Conservation (phyloP, 2,329 filamentous ascomycete species). For the Zymoseptoria passerinii region DNA sequence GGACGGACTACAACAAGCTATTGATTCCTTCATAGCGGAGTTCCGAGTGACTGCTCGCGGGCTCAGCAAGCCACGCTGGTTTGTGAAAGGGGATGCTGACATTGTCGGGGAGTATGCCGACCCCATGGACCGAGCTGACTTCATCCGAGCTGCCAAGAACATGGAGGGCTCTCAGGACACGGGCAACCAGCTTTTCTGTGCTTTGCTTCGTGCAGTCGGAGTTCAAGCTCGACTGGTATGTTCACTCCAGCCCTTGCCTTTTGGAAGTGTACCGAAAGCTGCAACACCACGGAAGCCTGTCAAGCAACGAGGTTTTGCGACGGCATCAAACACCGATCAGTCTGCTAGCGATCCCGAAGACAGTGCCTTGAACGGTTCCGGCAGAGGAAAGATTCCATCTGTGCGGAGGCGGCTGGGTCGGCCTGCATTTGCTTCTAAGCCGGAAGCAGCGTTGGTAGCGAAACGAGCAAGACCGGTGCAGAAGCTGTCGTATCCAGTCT, state of each 20-base stretch:
- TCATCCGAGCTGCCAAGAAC: slow-evolving; percentile 58
- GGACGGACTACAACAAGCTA: slow-evolving; percentile 64
- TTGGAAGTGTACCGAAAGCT: slow-evolving; percentile 44
- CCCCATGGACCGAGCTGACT: slow-evolving; percentile 49
- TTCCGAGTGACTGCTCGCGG: slow-evolving; percentile 67
- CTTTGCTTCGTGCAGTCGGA: slow-evolving; percentile 72
- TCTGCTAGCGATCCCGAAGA: slow-evolving; percentile 19
- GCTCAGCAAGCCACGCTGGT: slow-evolving; percentile 63
- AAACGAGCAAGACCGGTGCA: slow-evolving; percentile 42
- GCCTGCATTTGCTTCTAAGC: slow-evolving; percentile 17
- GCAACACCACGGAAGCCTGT: slow-evolving; percentile 36
- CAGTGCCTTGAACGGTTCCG: slow-evolving; percentile 10
- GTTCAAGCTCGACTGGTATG: slow-evolving; percentile 78
- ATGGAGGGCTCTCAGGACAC: slow-evolving; percentile 79
- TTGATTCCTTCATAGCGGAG: slow-evolving; percentile 57
- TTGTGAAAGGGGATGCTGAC: slow-evolving; percentile 47
- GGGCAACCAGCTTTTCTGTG: slow-evolving; percentile 84
- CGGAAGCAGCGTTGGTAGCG: slow-evolving; percentile 7
- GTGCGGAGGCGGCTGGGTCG: slow-evolving; percentile 28
- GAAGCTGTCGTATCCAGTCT: slow-evolving; percentile 73
- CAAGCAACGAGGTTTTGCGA: slow-evolving; percentile 29
- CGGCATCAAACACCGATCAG: slow-evolving; percentile 15
- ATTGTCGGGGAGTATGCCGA: slow-evolving; percentile 5
- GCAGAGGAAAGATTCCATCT: slow-evolving; percentile 21
- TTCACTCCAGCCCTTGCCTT: slow-evolving; percentile 76